Evolutionary conservation across 768 basidiomycete genomes (phyloP), one percentile per base, ranked within the genome.

Genomic region (Leucocoprinus sp.): DNA sequence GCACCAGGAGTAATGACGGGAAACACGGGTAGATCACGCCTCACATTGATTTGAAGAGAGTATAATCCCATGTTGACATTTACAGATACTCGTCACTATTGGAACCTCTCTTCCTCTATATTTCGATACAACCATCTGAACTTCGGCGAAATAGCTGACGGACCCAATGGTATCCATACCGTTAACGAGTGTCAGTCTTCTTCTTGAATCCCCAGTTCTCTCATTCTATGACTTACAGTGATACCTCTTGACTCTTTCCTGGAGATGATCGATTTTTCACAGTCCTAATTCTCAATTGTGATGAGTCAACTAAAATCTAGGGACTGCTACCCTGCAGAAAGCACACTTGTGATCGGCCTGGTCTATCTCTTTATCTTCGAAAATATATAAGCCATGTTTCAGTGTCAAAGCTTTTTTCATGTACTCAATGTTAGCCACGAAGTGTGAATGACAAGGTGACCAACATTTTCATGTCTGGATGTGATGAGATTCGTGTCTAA

Each of bases 261-360:
- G 37, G 82, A 84, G 56, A 71, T 78, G 43, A 76, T 85, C 36
- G 65, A 18, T 88, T 86, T 63, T 84, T 76, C 57, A 65, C 72
- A 1, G 70, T 70, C 2, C 63, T 86, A 23, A 76, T 87, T 15
- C 64, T 88, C 33, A 87, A 85, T 51, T 70, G 67, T 1, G 83
- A 87, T 45, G 83, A 86, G 55, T 64, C 72, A 31, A 31, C 31
- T 4, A 8, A 31, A 14, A 8, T 31, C 6, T 31, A 31, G 31
- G 31, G n/a, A n/a, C n/a, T n/a, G n/a, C n/a, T n/a, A 12, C n/a
- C n/a, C n/a, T n/a, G n/a, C n/a, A n/a, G n/a, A n/a, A n/a, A n/a
- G n/a, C n/a, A n/a, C n/a, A n/a, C n/a, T n/a, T n/a, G n/a, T n/a
- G n/a, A n/a, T n/a, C n/a, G n/a, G n/a, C n/a, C n/a, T n/a, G n/a